These are phyloP conservation scores for Meyerozyma guilliermondii DNA, from an alignment of 1,139 yeast genomes.

Conservation along the genomic window DNA sequence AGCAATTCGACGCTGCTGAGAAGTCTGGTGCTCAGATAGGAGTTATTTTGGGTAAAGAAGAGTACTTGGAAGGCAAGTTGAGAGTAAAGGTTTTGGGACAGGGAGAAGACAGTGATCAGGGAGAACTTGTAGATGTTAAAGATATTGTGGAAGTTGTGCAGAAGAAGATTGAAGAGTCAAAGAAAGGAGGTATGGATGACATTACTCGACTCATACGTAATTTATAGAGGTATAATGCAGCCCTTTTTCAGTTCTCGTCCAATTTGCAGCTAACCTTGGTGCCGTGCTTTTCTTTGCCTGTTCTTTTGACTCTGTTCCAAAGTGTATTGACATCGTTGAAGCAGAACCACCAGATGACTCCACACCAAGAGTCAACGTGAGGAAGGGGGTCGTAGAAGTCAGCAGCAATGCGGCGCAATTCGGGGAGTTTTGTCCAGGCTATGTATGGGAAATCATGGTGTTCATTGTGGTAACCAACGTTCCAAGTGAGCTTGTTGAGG, in stretches of 20 bases:
- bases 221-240: conserved; percentile 22
- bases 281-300: conserved; percentile 37
- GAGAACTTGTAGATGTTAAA: conserved; percentile 64
- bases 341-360: conserved; percentile 70
- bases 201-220: conserved; percentile 58
- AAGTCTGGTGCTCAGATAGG: conserved; percentile 88
- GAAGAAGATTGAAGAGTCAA: conserved; percentile 41
- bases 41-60: conserved; percentile 93
- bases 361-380: conserved; percentile 70
- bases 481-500: conserved; percentile 76
- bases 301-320: conserved; percentile 78
- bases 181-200: conserved; percentile 46
- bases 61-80: conserved; percentile 71
- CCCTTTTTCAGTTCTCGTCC: conserved; percentile 13
- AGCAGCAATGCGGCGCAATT: conserved; percentile 59
- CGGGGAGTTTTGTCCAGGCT: conserved; percentile 81
- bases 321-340: conserved; percentile 62
- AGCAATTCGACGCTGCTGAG: conserved; percentile 97
- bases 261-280: conserved; percentile 17
- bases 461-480: conserved; percentile 90
- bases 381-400: conserved; percentile 87
- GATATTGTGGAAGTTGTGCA: conserved; percentile 55
- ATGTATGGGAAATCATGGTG: conserved; percentile 94
- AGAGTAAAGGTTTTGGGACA: conserved; percentile 86
- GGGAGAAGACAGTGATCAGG: conserved; percentile 84